phyloP scores from a whole-genome alignment of 2,329 filamentous ascomycete genomes.

The Knoxdaviesia capensis region DNA sequence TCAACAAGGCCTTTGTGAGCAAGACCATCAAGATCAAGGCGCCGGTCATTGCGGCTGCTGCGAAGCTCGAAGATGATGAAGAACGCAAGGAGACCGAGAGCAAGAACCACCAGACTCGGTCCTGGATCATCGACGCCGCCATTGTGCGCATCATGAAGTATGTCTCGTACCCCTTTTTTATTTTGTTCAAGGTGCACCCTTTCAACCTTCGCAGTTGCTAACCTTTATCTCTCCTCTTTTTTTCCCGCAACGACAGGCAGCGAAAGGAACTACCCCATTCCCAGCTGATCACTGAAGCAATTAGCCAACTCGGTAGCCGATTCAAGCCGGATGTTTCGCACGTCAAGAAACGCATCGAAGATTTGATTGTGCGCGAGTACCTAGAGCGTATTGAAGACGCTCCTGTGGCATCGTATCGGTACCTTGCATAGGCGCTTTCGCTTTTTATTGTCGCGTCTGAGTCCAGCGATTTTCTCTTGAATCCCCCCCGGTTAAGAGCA shows the following conservation, averaged over 20 bases:
- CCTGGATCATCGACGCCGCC: conserved; percentile 54
- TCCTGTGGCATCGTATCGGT: conserved; percentile 46
- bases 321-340: conserved; percentile 61
- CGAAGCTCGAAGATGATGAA: conserved; percentile 61
- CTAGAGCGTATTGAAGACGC: conserved; percentile 53
- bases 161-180: conserved; percentile 13
- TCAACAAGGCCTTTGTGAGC: conserved; percentile 65
- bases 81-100: conserved; percentile 53
- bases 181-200: neutral
- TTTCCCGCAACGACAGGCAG: conserved; percentile 26
- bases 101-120: conserved; percentile 53
- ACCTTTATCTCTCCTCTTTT: conserved; percentile 10
- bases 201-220: neutral
- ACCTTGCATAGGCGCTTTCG: conserved; percentile 35
- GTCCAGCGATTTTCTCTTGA: no score
- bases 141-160: conserved; percentile 78
- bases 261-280: conserved; percentile 53
- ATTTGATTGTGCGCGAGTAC: conserved; percentile 58
- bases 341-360: conserved; percentile 68
- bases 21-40: conserved; percentile 79
- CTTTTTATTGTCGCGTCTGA: neutral
- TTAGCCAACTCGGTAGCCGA: conserved; percentile 44
- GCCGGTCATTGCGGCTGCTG: conserved; percentile 59
- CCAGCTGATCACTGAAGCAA: conserved; percentile 50
- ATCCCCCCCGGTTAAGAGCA: no score